Conservation (phyloP, 1,284 basidiomycete species). For the Thecaphora thlaspeos region DNA sequence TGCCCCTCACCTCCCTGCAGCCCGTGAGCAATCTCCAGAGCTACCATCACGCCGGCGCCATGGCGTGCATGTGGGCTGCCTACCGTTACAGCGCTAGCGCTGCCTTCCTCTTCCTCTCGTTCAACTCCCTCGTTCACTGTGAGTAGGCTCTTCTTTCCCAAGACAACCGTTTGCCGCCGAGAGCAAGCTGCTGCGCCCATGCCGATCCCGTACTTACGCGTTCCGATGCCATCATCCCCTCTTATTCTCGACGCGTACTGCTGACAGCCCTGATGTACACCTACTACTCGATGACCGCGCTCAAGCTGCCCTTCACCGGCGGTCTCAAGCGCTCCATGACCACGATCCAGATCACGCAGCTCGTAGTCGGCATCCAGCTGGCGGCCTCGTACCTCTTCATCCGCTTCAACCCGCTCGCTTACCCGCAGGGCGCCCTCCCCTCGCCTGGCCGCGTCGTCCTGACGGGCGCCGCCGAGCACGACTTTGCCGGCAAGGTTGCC, state of each 20-base stretch:
- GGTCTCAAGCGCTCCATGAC: constrained; percentile 53
- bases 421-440: constrained; percentile 23
- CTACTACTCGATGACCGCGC: constrained; percentile 52
- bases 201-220: too few relatives aligned
- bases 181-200: too few relatives aligned
- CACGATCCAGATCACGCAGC: constrained; percentile 50
- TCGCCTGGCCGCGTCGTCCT: constrained; percentile 22
- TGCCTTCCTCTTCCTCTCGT: constrained; percentile 37
- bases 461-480: background rate
- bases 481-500: background rate
- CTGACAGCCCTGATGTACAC: constrained; percentile 42
- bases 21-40: constrained; percentile 50
- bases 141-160: background rate
- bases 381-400: constrained; percentile 31
- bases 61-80: constrained; percentile 56
- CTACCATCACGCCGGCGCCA: constrained; percentile 51
- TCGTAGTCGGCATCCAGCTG: constrained; percentile 35
- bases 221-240: too few relatives aligned
- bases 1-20: too few relatives aligned
- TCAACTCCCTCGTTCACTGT: constrained; percentile 35
- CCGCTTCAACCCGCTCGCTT: constrained; percentile 26
- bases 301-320: constrained; percentile 53
- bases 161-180: background rate
- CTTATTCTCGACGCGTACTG: background rate
- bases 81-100: constrained; percentile 48